Evolutionary conservation across 495 filamentous ascomycete species (phyloP).

Genomic region (Choiromyces venosus): DNA sequence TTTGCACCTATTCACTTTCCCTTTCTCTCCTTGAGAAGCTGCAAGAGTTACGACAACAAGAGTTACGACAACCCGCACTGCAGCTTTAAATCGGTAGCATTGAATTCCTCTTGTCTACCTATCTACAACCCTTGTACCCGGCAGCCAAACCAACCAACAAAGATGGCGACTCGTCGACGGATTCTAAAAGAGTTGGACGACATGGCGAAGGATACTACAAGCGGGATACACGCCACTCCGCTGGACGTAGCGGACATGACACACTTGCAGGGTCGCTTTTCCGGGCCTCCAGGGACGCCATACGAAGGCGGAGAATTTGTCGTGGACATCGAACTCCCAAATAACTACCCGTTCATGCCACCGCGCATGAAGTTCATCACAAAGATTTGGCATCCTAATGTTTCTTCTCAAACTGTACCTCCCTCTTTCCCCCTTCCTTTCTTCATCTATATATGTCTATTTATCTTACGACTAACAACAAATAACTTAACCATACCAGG

Average conservation of each 20-base stretch:
- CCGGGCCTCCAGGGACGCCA: constrained; percentile 84
- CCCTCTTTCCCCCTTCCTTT: neutral
- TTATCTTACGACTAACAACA: neutral
- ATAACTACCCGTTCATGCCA: constrained; percentile 88
- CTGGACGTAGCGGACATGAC: constrained; percentile 65
- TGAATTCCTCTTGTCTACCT: neutral
- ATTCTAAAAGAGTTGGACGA: constrained; percentile 89
- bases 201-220: constrained; percentile 69
- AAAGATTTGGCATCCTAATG: constrained; percentile 96
- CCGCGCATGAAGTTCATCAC: constrained; percentile 91
- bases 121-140: neutral
- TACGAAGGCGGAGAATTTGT: constrained; percentile 83
- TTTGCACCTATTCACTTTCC: neutral
- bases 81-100: neutral
- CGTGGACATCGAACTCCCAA: constrained; percentile 81
- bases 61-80: neutral
- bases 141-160: constrained; percentile 18
- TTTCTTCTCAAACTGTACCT: constrained; percentile 88
- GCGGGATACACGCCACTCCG: constrained; percentile 65
- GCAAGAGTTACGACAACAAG: neutral
- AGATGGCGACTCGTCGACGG: constrained; percentile 77
- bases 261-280: constrained; percentile 76
- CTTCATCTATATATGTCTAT: neutral
- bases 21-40: neutral
- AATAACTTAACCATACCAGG: constrained; percentile 50